Conservation (phyloP, 2,329 filamentous ascomycete species). For the Cladosporium sp. region DNA sequence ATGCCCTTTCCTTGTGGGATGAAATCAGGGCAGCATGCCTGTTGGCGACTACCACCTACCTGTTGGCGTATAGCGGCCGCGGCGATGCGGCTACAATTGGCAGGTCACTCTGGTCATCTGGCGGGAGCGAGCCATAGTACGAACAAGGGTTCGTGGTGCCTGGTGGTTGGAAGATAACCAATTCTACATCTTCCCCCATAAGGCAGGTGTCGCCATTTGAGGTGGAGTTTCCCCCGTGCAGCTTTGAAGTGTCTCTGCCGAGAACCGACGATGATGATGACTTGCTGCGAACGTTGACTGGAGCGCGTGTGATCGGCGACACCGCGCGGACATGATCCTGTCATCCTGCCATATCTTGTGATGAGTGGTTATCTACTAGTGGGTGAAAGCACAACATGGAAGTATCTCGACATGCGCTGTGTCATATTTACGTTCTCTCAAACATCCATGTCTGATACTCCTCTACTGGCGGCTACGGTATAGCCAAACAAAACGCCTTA, state of each 20-base stretch:
- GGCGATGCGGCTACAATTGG: not conserved
- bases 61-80: conserved; percentile 6
- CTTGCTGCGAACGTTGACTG: no score
- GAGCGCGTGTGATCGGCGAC: not conserved
- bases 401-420: no score
- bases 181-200: not conserved
- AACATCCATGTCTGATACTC: no score
- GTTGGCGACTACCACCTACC: conserved; percentile 6
- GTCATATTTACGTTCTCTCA: no score
- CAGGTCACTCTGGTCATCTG: conserved; percentile 8
- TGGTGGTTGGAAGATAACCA: not conserved
- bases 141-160: not conserved
- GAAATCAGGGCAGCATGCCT: not conserved
- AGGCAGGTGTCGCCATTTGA: not conserved
- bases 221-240: no score
- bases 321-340: not conserved
- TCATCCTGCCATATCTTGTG: not conserved
- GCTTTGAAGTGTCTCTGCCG: no score
- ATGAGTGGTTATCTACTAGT: no score
- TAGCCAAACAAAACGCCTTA: no score
- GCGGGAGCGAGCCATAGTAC: not conserved
- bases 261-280: no score
- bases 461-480: no score
- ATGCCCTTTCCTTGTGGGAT: not conserved
- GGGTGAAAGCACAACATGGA: no score